phyloP scores from a whole-genome alignment of 352 stramenopile species.

The Globisporangium heterothallicum region DNA sequence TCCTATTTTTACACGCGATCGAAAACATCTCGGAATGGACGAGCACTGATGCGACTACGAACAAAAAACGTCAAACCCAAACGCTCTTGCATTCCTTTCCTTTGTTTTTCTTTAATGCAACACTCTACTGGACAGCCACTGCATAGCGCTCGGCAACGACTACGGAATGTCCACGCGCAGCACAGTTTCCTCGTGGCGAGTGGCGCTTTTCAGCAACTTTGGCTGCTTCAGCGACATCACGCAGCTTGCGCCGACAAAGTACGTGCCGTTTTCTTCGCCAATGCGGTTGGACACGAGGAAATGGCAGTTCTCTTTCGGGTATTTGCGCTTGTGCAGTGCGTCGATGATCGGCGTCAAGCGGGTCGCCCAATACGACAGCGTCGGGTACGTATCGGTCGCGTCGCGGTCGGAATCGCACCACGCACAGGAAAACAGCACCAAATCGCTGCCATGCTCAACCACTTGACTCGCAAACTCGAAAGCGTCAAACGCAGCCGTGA shows the following conservation, averaged over 20 bases:
- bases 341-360: conserved; percentile 57
- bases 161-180: conserved; percentile 46
- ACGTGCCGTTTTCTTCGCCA: conserved; percentile 68
- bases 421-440: conserved; percentile 78
- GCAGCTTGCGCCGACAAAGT: conserved; percentile 79
- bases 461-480: conserved; percentile 72
- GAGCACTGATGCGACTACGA: too few species aligned
- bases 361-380: conserved; percentile 70
- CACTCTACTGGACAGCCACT: neutral
- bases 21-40: too few species aligned
- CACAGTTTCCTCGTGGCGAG: conserved; percentile 49
- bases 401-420: conserved; percentile 74
- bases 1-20: too few species aligned
- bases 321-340: conserved; percentile 26
- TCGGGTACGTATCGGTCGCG: conserved; percentile 35
- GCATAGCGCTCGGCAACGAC: neutral
- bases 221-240: conserved; percentile 60
- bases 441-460: conserved; percentile 42
- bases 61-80: too few species aligned
- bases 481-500: conserved; percentile 51
- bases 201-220: conserved; percentile 37
- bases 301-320: conserved; percentile 49
- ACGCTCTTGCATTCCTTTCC: too few species aligned
- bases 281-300: conserved; percentile 80
- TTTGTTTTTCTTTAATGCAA: too few species aligned